These are phyloP conservation scores for Diaporthe capsici DNA, from an alignment of 2,329 filamentous ascomycete species.

Conservation along the genomic window DNA sequence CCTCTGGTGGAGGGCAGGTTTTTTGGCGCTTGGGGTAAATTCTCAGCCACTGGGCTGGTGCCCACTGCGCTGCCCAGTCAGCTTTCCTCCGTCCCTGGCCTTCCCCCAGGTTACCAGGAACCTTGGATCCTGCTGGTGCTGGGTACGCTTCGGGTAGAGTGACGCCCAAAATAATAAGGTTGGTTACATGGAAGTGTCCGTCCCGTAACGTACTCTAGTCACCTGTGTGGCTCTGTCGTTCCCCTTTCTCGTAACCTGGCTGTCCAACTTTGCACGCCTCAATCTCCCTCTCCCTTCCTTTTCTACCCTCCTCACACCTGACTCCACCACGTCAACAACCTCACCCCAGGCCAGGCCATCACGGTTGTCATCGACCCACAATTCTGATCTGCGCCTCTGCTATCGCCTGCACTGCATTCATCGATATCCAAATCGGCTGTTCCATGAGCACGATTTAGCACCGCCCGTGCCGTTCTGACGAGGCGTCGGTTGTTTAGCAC, in stretches of 20 bases:
- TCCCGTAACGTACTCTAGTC: constrained; percentile 1
- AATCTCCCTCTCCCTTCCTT: constrained; percentile 10
- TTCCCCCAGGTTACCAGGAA: not conserved
- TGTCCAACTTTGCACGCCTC: constrained; percentile 5
- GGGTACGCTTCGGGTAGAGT: constrained; percentile 19
- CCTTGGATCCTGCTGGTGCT: not conserved
- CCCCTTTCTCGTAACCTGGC: constrained; percentile 19
- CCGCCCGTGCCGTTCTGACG: constrained; percentile 10
- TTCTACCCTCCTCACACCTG: not conserved
- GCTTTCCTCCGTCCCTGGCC: not conserved
- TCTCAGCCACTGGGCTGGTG: constrained; percentile 9
- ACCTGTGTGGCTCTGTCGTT: not conserved
- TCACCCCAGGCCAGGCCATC: constrained; percentile 7
- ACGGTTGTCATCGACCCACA: constrained; percentile 28
- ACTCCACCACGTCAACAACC: constrained; percentile 25
- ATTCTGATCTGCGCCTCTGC: constrained; percentile 7
- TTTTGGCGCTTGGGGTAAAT: constrained; percentile 16
- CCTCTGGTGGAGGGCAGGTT: constrained; percentile 16
- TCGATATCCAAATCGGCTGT: constrained; percentile 5
- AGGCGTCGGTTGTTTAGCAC: constrained; percentile 22
- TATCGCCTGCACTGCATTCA: not conserved
- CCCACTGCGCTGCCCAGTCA: constrained; percentile 8
- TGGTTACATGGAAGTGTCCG: constrained; percentile 22
- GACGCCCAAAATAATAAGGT: constrained; percentile 31
- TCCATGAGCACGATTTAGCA: constrained; percentile 18